A percentile compares a stretch with the other conserved stretches of the same genome.
Evolutionary conservation across 805 yeast genomes (phyloP).

Genomic region (Yarrowia porcina): DNA sequence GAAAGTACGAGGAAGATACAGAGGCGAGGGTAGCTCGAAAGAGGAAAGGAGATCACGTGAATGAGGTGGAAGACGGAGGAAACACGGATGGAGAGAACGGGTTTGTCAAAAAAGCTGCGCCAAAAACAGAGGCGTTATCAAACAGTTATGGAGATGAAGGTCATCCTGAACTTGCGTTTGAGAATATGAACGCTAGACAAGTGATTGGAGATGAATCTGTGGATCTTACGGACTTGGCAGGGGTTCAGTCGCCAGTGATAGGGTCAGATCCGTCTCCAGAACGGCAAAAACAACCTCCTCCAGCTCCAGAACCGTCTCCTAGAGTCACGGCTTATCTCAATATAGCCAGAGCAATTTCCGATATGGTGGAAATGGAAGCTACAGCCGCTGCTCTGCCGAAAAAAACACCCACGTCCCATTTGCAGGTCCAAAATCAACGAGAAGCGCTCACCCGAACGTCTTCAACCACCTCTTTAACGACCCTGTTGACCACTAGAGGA

Average conservation of each 20-base stretch:
- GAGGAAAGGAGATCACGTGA: neutral
- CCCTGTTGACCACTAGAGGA: neutral
- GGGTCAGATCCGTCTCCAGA: neutral
- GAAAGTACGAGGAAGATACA: neutral
- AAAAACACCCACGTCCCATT: neutral
- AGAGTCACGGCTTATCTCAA: neutral
- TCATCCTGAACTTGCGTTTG: conserved; percentile 9
- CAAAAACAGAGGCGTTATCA: neutral
- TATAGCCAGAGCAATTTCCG: neutral
- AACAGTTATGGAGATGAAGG: conserved; percentile 13
- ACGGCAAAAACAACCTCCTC: neutral
- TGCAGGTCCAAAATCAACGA: neutral
- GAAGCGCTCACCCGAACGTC: neutral
- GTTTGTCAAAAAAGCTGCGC: neutral
- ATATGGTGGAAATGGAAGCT: neutral
- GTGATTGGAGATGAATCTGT: neutral
- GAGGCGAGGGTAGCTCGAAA: neutral
- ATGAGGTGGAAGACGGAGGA: too few species aligned
- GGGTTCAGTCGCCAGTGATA: neutral
- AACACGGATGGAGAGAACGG: too few species aligned
- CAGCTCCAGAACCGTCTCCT: neutral
- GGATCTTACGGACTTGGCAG: neutral
- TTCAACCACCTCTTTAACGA: conserved; percentile 4
- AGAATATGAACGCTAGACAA: conserved; percentile 5
- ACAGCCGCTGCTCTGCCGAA: neutral